Evolutionary conservation across 2,329 filamentous ascomycete species (phyloP), one percentile per base, ranked within the genome.

Genomic region (Aspergillus costaricaensis): DNA sequence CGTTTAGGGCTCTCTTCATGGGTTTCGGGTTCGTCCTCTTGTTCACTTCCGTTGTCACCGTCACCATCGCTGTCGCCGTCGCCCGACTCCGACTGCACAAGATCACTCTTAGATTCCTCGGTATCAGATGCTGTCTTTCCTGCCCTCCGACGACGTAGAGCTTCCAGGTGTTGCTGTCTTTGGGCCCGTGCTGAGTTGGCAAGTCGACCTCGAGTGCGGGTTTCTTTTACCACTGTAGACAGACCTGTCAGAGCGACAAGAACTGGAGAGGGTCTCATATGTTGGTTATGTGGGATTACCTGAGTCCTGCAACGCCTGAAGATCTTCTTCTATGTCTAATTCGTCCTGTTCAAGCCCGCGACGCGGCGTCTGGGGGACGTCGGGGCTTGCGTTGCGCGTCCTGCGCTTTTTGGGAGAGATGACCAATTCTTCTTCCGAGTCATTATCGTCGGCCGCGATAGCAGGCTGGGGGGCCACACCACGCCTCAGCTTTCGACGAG

Each of bases 251-350:
- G 23, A 41, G n/a, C 17, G 8, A 14, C 23, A 36, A 21, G 4
- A 15, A 39, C 19, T 12, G 8, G 4, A 32, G 3, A 14, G 8
- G 15, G 32, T 47, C 15, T 1, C 25, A 30, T 5, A 7, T 5
- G 14, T 47, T 2, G 4, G 15, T 10, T 8, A 38, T 4, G n/a
- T 51, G 32, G 23, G 14, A 56, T 50, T 73, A 76, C 77, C 74
- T 54, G 80, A 81, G 60, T 80, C 78, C 49, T 76, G 73, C 4
- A 82, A 71, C 59, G 79, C 78, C 54, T 75, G 70, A 4, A 82
- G 65, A 62, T 82, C 80, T 54, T 80, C 79, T 39, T 78, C 73
- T 2, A 82, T 61, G 61, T 82, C 80, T 19, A 77, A 68, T 52
- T 72, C 67, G 56, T 77, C 74, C 60, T 79, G 72, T 19, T 72